phyloP scores from a whole-genome alignment of 768 basidiomycete species.

The Cantharellus cinnabarinus region DNA sequence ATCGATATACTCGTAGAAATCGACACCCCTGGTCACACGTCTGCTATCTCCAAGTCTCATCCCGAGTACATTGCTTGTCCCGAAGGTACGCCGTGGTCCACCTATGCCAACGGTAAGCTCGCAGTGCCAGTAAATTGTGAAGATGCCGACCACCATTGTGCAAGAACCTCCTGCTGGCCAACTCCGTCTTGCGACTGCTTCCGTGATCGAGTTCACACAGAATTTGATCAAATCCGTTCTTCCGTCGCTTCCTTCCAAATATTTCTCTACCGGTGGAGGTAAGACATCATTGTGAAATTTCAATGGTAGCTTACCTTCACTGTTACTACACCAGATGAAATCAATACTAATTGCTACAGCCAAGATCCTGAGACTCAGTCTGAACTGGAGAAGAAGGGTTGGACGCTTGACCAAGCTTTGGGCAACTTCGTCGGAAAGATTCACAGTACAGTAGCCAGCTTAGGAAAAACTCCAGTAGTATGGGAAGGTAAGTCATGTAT shows the following conservation, averaged over 20 bases:
- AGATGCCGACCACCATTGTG: neutral
- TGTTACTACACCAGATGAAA: constrained; percentile 18
- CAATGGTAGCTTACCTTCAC: too few species aligned
- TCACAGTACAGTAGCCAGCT: constrained; percentile 31
- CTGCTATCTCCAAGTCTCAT: constrained; percentile 37
- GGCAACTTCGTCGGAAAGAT: constrained; percentile 37
- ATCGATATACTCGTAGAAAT: constrained; percentile 64
- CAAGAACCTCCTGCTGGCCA: constrained; percentile 64
- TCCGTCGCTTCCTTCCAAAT: constrained; percentile 29
- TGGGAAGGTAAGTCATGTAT: constrained; percentile 38
- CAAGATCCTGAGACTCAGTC: constrained; percentile 39
- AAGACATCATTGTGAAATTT: constrained; percentile 1
- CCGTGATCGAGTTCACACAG: constrained; percentile 38
- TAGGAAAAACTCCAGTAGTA: constrained; percentile 59
- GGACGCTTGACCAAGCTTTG: constrained; percentile 44
- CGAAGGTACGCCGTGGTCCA: constrained; percentile 18
- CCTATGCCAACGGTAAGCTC: constrained; percentile 30
- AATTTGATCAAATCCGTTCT: constrained; percentile 29
- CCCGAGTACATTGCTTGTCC: constrained; percentile 58
- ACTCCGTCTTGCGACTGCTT: constrained; percentile 44
- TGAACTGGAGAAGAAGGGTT: constrained; percentile 28
- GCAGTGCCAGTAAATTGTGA: neutral
- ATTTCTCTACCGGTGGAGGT: constrained; percentile 69
- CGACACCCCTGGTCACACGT: constrained; percentile 70
- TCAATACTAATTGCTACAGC: constrained; percentile 46